Evolutionary conservation across 441 rosid species (phyloP).

Genomic region (Erodium texanum): DNA sequence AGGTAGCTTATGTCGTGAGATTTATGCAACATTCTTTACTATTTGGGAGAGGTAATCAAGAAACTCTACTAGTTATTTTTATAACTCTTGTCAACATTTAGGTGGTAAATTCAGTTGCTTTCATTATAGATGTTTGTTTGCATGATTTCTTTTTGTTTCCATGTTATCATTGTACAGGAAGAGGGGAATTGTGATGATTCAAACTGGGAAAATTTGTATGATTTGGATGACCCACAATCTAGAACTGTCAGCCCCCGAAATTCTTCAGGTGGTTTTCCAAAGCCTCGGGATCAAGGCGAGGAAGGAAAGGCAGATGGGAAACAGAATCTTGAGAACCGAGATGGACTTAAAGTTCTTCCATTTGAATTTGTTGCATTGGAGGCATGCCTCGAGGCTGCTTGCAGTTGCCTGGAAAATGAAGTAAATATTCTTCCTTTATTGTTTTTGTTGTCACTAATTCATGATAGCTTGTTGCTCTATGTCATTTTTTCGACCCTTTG

Average conservation of each 20-base stretch:
- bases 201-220: conserved; percentile 30
- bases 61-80: neutral
- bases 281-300: conserved; percentile 27
- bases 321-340: conserved; percentile 52
- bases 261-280: conserved; percentile 24
- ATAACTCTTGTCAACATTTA: neutral
- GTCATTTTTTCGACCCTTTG: too few relatives aligned
- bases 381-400: conserved; percentile 86
- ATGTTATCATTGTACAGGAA: conserved; percentile 19
- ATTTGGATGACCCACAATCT: conserved; percentile 33
- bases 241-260: conserved; percentile 23
- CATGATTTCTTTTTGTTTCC: neutral
- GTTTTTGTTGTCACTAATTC: too few relatives aligned
- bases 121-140: neutral
- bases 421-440: conserved; percentile 22
- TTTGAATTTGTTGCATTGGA: conserved; percentile 83
- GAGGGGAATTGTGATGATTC: conserved; percentile 43
- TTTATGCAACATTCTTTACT: neutral
- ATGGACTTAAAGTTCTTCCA: conserved; percentile 64
- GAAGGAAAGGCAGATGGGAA: conserved; percentile 44
- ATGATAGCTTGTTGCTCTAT: neutral
- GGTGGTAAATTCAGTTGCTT: neutral
- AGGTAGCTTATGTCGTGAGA: neutral
- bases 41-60: neutral
- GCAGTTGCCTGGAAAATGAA: conserved; percentile 77